Percentiles rank a stretch among this genome's conserved stretches.
phyloP scores from a whole-genome alignment of 495 filamentous ascomycete species.

The Chaetomium tenue region DNA sequence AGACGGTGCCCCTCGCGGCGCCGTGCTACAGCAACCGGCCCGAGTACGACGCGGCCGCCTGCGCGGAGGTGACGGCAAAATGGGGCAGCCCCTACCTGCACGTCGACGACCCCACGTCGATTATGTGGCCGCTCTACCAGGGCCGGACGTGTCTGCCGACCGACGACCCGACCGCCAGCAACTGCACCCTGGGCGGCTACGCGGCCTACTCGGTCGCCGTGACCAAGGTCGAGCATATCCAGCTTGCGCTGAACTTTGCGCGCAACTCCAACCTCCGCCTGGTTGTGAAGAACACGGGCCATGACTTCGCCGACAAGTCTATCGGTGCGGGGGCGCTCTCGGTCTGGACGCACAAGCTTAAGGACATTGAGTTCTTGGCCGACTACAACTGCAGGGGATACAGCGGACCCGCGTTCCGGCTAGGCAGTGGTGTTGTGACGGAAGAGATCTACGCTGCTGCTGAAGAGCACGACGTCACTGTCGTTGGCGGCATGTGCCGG shows the following conservation, averaged over 20 bases:
- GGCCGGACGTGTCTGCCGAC: slow-evolving; percentile 49
- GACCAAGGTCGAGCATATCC: slow-evolving; percentile 56
- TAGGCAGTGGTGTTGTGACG: slow-evolving; percentile 49
- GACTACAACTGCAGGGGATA: slow-evolving; percentile 41
- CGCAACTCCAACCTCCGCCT: slow-evolving; percentile 57
- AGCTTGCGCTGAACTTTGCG: slow-evolving; percentile 62
- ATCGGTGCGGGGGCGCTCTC: slow-evolving; percentile 52
- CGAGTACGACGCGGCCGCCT: slow-evolving; percentile 47
- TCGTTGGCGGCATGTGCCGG: slow-evolving; percentile 52
- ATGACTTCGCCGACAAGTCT: slow-evolving; percentile 55
- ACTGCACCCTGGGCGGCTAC: slow-evolving; percentile 60
- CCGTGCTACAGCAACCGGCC: slow-evolving; percentile 54
- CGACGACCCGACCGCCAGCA: slow-evolving; percentile 45
- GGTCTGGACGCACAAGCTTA: slow-evolving; percentile 65
- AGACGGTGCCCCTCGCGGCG: slow-evolving; percentile 55
- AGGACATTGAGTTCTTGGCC: slow-evolving; percentile 45
- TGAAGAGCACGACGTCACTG: slow-evolving; percentile 38
- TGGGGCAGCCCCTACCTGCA: slow-evolving; percentile 36
- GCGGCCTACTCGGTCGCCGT: slow-evolving; percentile 59
- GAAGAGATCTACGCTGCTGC: slow-evolving; percentile 49
- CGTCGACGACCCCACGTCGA: slow-evolving; percentile 46
- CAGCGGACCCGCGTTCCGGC: slow-evolving; percentile 47
- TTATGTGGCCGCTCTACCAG: slow-evolving; percentile 52
- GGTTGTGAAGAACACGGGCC: slow-evolving; percentile 67
- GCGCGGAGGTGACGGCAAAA: slow-evolving; percentile 36